Base-by-base conservation (phyloP, 208 protist species). In the Phytomonas sp. region DNA sequence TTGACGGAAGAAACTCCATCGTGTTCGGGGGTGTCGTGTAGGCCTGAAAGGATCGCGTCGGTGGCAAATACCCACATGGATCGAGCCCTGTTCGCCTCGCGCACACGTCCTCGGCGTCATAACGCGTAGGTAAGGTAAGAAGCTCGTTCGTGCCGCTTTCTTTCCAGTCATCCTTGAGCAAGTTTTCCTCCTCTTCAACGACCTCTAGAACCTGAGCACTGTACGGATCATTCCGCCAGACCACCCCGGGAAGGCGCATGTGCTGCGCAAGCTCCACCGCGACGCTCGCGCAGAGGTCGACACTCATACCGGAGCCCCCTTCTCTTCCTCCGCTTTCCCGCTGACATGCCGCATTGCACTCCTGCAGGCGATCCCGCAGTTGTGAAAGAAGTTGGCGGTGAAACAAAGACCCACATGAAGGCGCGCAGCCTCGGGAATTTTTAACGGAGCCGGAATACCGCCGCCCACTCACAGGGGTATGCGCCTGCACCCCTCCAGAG, bases 221-320 rank as follows among this genome's bases (percentile, higher is more conserved):
- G 79, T 92, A 92, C 30, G 86, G 86, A 62, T 92, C 86, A 63
- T 92, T 81, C 19, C 82, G 81, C 86, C 86, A 92, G 52, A 80
- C 29, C 56, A 85, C 72, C 34, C 83, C 83, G 11, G 74, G 83
- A 61, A 83, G 72, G n/a, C 36, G 60, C 61, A 79, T 29, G 19
- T 74, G 61, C 30, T 49, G 67, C 63, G 78, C 70, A 52, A 74
- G 71, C 36, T 67, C 66, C 33, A 59, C 71, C 40, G 40, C 40
- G 7, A 19, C 40, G 14, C 12, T 19, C 40, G 14, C 12, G 40
- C 10, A 49, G 40, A 10, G 10, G 7, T 40, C 36, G 36, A 4
- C 36, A 10, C 36, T 5, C 67, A 67, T n/a, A n/a, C n/a, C 14
- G 71, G 71, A n/a, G 65, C 60, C 49, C 42, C 63, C 33, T 70